Evolutionary conservation across 2,329 filamentous ascomycete species (phyloP).

Genomic region (Purpureocillium lavendulum): DNA sequence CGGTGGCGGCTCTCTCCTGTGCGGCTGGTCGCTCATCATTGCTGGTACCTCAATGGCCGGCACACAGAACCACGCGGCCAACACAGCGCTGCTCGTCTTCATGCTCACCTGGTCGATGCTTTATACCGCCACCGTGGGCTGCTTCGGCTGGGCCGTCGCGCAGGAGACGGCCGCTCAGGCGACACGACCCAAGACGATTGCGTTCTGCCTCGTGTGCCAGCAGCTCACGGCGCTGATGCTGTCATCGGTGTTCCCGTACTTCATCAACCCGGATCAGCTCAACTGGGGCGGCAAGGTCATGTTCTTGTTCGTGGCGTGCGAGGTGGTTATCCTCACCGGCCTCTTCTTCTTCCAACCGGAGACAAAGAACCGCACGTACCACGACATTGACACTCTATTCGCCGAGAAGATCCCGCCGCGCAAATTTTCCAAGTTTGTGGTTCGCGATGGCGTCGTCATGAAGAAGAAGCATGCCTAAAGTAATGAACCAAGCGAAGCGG

Average conservation of each 20-base stretch:
- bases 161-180: constrained; percentile 18
- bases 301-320: constrained; percentile 25
- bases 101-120: constrained; percentile 23
- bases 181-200: constrained; percentile 19
- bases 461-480: too few relatives aligned
- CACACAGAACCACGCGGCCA: constrained; percentile 11
- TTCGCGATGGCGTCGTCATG: too few relatives aligned
- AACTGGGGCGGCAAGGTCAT: constrained; percentile 29
- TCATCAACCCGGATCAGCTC: constrained; percentile 27
- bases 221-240: constrained; percentile 26
- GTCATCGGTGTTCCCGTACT: constrained; percentile 25
- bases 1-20: constrained; percentile 12
- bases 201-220: constrained; percentile 19
- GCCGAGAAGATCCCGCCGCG: too few relatives aligned
- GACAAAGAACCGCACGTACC: constrained; percentile 27
- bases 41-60: too few relatives aligned
- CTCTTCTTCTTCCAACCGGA: constrained; percentile 26
- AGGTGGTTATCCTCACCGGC: constrained; percentile 20
- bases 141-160: constrained; percentile 19
- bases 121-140: constrained; percentile 17
- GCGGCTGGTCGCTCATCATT: too few relatives aligned
- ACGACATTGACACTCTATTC: constrained; percentile 21
- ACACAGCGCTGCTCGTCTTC: constrained; percentile 16
- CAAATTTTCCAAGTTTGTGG: too few relatives aligned
- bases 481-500: too few relatives aligned